These are phyloP conservation scores for Neofusicoccum umdonicola DNA, from an alignment of 2,329 filamentous ascomycete genomes.

Conservation along the genomic window DNA sequence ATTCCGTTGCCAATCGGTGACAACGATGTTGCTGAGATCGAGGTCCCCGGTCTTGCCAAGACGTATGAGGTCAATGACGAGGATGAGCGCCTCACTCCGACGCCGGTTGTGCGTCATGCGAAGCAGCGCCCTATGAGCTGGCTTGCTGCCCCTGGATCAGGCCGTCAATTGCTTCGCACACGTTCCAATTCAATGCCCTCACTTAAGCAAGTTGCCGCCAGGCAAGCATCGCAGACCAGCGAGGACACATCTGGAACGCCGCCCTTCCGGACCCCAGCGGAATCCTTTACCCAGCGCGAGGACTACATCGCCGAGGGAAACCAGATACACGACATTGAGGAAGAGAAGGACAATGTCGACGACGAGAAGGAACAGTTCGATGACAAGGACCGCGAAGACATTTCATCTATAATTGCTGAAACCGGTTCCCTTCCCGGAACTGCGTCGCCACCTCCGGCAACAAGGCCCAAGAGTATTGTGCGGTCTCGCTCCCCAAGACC, in stretches of 20 bases:
- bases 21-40: conserved; percentile 75
- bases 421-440: neutral
- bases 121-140: conserved; percentile 9
- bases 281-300: neutral
- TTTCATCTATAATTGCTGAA: conserved; percentile 4
- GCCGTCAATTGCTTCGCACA: neutral
- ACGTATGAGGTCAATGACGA: conserved; percentile 53
- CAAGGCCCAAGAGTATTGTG: neutral
- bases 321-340: neutral
- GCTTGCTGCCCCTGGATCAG: conserved; percentile 30
- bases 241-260: neutral
- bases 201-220: neutral
- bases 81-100: conserved; percentile 19
- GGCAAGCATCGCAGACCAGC: neutral
- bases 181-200: conserved; percentile 4
- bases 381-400: neutral
- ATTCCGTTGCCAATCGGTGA: conserved; percentile 68
- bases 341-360: neutral
- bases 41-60: conserved; percentile 64
- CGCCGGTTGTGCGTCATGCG: neutral
- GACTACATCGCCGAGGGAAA: conserved; percentile 10
- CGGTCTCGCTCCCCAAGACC: neutral
- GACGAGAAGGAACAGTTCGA: neutral
- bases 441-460: neutral
- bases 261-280: neutral